Conservation (phyloP, 2,329 filamentous ascomycete genomes). For the Cercospora sesami region DNA sequence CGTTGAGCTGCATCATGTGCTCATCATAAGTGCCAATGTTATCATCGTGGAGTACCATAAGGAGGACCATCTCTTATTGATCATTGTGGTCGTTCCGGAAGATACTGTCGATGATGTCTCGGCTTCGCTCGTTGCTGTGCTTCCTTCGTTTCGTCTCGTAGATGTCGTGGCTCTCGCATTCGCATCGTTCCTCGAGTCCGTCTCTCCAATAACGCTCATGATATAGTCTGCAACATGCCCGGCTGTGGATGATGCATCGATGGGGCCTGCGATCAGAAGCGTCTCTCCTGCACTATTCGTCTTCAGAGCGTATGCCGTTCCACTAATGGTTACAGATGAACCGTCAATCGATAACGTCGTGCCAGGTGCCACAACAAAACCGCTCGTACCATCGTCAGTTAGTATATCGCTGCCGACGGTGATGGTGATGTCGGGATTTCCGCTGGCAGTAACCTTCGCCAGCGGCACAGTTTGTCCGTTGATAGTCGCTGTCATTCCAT, state of each 20-base stretch:
- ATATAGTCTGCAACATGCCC: not conserved
- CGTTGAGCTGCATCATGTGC: not conserved
- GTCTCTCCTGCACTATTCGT: conserved; percentile 6
- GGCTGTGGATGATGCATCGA: not conserved
- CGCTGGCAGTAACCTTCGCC: not conserved
- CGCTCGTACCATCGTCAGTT: not conserved
- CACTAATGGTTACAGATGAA: conserved; percentile 6
- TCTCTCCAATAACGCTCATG: conserved; percentile 3
- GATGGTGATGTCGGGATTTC: not conserved
- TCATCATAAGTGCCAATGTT: not conserved
- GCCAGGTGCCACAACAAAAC: not conserved
- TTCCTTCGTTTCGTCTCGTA: not conserved
- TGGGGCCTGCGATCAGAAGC: conserved; percentile 1
- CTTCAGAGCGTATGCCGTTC: conserved; percentile 13
- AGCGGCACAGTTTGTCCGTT: not conserved
- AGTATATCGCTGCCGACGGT: not conserved
- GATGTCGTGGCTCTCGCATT: not conserved
- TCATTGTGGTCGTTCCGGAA: not conserved
- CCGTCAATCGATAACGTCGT: conserved; percentile 11
- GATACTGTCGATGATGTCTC: not conserved
- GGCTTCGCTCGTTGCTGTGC: not conserved
- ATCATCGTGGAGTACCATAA: not conserved
- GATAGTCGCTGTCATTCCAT: not conserved
- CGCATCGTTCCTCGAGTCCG: not conserved
- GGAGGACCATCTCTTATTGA: not conserved